phyloP scores from a whole-genome alignment of 1,139 yeast genomes.

The Lodderomyces elongisporus region DNA sequence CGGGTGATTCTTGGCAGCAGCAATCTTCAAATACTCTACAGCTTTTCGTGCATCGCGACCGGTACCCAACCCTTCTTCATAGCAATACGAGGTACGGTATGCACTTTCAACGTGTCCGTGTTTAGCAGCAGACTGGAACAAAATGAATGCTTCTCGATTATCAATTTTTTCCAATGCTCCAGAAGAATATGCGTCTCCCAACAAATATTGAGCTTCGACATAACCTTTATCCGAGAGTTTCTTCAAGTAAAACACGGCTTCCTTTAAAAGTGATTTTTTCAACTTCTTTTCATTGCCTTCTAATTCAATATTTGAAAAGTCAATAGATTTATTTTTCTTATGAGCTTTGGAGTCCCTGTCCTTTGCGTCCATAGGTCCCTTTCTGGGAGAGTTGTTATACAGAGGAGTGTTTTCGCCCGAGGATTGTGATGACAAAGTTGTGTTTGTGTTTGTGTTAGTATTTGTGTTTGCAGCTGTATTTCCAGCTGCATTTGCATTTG shows the following conservation, averaged over 20 bases:
- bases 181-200: conserved; percentile 83
- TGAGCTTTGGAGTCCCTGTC: conserved; percentile 8
- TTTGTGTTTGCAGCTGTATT: conserved; percentile 2
- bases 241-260: conserved; percentile 67
- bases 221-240: conserved; percentile 77
- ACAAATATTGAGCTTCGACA: conserved; percentile 83
- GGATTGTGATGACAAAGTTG: conserved; percentile 12
- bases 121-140: conserved; percentile 87
- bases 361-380: conserved; percentile 12
- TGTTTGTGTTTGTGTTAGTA: too few species aligned
- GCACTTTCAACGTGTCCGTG: conserved; percentile 91
- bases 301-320: conserved; percentile 17
- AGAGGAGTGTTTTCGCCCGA: conserved; percentile 13
- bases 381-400: conserved; percentile 22
- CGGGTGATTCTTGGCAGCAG: conserved; percentile 88
- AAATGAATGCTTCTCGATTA: conserved; percentile 64
- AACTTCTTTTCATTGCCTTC: conserved; percentile 28
- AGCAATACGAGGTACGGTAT: conserved; percentile 85
- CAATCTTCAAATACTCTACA: conserved; percentile 75
- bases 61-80: conserved; percentile 91
- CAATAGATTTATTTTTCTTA: conserved; percentile 21
- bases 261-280: conserved; percentile 58
- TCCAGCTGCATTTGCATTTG: conserved; percentile 2
- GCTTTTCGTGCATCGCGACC: conserved; percentile 86
- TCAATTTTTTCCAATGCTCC: conserved; percentile 87